These are phyloP conservation scores for Colletotrichum sp. DNA, from an alignment of 2,329 filamentous ascomycete species.

Conservation along the genomic window DNA sequence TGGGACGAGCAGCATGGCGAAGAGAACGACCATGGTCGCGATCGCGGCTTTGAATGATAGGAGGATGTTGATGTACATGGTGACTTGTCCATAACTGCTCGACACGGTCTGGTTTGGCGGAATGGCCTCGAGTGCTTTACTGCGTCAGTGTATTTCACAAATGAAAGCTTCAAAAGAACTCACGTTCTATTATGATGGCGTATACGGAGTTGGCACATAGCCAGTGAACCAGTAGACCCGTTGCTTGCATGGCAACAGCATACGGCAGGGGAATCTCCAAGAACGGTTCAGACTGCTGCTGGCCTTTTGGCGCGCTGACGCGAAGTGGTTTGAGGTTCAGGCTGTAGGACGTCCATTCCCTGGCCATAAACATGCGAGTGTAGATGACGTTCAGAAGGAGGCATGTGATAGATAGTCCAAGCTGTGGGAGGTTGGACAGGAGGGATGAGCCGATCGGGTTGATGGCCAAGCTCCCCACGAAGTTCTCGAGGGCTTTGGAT, in stretches of 20 bases:
- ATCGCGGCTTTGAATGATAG: background rate
- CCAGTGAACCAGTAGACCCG: background rate
- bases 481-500: background rate
- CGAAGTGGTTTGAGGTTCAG: background rate
- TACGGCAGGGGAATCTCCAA: background rate
- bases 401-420: background rate
- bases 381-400: background rate
- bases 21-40: background rate
- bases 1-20: background rate
- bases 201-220: background rate
- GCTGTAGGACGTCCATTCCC: background rate
- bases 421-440: background rate
- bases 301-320: background rate
- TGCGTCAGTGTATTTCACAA: fast-evolving
- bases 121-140: background rate
- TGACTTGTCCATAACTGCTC: background rate
- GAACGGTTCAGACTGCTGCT: background rate
- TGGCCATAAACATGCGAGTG: background rate
- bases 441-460: background rate
- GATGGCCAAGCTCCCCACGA: background rate
- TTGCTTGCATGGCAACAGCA: background rate
- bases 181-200: background rate
- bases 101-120: background rate
- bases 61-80: background rate
- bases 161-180: background rate